phyloP scores from a whole-genome alignment of 352 stramenopile species.

The Phytophthora pini region DNA sequence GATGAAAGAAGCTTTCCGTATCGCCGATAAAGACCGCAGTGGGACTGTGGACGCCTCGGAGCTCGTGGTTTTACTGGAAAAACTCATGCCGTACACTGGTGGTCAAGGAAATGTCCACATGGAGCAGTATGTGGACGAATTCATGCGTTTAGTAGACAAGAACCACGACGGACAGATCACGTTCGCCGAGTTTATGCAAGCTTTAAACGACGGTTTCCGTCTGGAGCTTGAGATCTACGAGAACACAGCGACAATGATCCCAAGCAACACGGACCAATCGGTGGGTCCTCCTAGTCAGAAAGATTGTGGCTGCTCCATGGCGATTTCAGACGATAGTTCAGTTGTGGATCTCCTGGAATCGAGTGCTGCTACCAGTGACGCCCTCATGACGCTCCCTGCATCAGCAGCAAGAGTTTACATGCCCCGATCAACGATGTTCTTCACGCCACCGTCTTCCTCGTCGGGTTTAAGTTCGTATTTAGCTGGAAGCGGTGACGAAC shows the following conservation, averaged over 20 bases:
- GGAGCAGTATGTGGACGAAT: slow-evolving; percentile 80
- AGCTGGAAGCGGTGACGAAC: slow-evolving; percentile 9
- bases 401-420: slow-evolving; percentile 2
- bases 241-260: slow-evolving; percentile 30
- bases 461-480: slow-evolving; percentile 28
- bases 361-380: slow-evolving; percentile 19
- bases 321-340: slow-evolving; percentile 31
- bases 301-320: slow-evolving; percentile 26
- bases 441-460: slow-evolving; percentile 28
- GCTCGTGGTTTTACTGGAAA: slow-evolving; percentile 67
- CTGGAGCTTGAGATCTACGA: slow-evolving; percentile 81
- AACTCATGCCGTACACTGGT: slow-evolving; percentile 64
- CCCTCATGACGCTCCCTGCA: slow-evolving; percentile 9
- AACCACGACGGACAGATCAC: slow-evolving; percentile 71
- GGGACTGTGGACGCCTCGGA: slow-evolving; percentile 70
- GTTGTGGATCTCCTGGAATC: slow-evolving; percentile 27
- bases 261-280: slow-evolving; percentile 5
- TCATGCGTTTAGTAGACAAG: slow-evolving; percentile 76
- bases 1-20: slow-evolving; percentile 79
- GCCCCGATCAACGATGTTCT: slow-evolving; percentile 21
- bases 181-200: slow-evolving; percentile 81
- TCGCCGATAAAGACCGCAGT: slow-evolving; percentile 65
- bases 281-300: background rate
- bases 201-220: slow-evolving; percentile 71
- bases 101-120: slow-evolving; percentile 52